Conservation (phyloP, 2,329 filamentous ascomycete genomes). For the Beauveria caledonica region DNA sequence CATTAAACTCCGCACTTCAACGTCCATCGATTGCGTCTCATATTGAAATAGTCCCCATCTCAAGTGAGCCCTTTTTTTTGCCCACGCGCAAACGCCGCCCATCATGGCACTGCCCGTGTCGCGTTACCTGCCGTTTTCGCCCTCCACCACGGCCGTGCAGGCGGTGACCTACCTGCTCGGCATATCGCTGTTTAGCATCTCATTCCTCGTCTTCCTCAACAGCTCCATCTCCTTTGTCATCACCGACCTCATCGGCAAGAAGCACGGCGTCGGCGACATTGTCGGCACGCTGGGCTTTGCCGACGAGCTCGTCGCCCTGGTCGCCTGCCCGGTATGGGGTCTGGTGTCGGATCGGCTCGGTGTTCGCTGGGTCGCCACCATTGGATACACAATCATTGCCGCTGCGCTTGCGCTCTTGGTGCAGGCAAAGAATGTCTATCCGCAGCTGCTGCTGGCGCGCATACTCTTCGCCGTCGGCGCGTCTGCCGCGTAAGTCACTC, state of each 20-base stretch:
- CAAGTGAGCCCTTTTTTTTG: background rate
- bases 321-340: slow-evolving; percentile 76
- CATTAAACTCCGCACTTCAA: background rate
- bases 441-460: slow-evolving; percentile 74
- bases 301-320: slow-evolving; percentile 72
- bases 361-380: slow-evolving; percentile 62
- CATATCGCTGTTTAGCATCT: slow-evolving; percentile 79
- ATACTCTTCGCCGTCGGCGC: slow-evolving; percentile 85
- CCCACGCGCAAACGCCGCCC: background rate
- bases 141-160: slow-evolving; percentile 51
- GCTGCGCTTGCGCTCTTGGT: slow-evolving; percentile 72
- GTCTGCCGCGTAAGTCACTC: slow-evolving; percentile 61
- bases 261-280: slow-evolving; percentile 65
- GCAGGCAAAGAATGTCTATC: slow-evolving; percentile 79
- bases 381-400: slow-evolving; percentile 77
- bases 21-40: background rate
- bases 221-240: slow-evolving; percentile 78
- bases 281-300: slow-evolving; percentile 80
- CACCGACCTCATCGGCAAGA: slow-evolving; percentile 70
- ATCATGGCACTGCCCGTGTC: slow-evolving; percentile 29
- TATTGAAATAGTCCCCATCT: background rate
- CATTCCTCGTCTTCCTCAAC: slow-evolving; percentile 85
- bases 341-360: slow-evolving; percentile 69
- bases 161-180: slow-evolving; percentile 70
- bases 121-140: slow-evolving; percentile 49